These are phyloP conservation scores for Petasospora fabianii DNA, from an alignment of 1,139 yeast genomes.

Conservation along the genomic window DNA sequence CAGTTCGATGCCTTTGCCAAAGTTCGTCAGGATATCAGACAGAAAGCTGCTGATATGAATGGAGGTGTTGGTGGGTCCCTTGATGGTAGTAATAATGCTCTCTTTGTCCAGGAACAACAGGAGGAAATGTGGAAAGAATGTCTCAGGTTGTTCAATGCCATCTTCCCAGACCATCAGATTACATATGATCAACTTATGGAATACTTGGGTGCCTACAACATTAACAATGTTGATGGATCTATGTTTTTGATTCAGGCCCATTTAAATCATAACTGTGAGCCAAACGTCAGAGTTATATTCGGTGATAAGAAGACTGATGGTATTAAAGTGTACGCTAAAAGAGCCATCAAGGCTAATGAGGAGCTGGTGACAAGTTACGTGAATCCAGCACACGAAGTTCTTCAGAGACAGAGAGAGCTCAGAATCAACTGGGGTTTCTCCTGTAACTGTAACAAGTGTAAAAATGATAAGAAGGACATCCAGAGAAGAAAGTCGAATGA, in stretches of 20 bases:
- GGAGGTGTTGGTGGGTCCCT: constrained; percentile 50
- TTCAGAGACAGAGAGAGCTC: constrained; percentile 61
- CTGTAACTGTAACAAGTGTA: constrained; percentile 69
- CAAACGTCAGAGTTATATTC: constrained; percentile 58
- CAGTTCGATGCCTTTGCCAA: constrained; percentile 65
- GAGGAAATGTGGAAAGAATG: constrained; percentile 63
- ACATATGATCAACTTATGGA: constrained; percentile 53
- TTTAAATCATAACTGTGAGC: constrained; percentile 73
- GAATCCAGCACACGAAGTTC: constrained; percentile 59
- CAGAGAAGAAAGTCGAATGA: constrained; percentile 27
- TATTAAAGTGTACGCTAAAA: constrained; percentile 55
- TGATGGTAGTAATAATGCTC: constrained; percentile 44
- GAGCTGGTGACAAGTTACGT: constrained; percentile 72
- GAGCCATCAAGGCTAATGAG: constrained; percentile 59
- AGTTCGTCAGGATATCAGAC: constrained; percentile 64
- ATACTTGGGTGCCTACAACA: constrained; percentile 68
- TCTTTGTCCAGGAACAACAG: constrained; percentile 51
- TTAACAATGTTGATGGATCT: constrained; percentile 67
- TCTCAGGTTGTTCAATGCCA: constrained; percentile 43
- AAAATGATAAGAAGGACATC: constrained; percentile 39
- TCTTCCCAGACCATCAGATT: constrained; percentile 45
- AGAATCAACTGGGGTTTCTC: constrained; percentile 81
- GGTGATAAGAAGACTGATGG: constrained; percentile 47
- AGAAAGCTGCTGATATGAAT: constrained; percentile 55
- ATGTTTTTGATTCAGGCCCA: constrained; percentile 64